Conservation (phyloP, 805 yeast species). For the Priceomyces castillae region DNA sequence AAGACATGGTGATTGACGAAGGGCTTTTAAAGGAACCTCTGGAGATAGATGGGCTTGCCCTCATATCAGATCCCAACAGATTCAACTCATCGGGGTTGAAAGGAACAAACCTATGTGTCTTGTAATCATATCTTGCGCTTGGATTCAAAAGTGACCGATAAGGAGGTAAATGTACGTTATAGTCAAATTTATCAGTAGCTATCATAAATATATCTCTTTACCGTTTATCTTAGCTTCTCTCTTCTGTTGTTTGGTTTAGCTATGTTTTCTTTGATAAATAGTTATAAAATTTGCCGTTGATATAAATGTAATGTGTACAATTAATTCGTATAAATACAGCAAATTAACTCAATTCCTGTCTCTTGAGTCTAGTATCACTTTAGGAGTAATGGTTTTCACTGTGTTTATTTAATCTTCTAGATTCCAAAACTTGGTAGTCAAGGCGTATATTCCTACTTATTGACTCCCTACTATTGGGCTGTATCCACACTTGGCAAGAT, state of each 20-base stretch:
- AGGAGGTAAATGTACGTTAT: conserved; percentile 43
- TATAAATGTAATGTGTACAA: too few relatives aligned
- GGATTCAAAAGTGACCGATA: conserved; percentile 54
- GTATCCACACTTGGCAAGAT: background rate
- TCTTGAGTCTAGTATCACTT: background rate
- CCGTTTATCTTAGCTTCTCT: background rate
- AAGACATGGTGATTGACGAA: conserved; percentile 42
- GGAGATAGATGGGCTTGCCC: conserved; percentile 2
- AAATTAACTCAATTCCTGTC: background rate
- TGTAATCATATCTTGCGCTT: conserved; percentile 48
- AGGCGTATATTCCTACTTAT: background rate
- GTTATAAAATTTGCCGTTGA: too few relatives aligned
- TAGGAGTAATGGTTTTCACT: too few relatives aligned
- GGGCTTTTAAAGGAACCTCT: conserved; percentile 1
- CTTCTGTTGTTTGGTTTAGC: too few relatives aligned
- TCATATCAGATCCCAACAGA: conserved; percentile 8
- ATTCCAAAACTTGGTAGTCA: too few relatives aligned
- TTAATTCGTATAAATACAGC: background rate
- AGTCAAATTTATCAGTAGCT: conserved; percentile 15
- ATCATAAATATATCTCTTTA: conserved; percentile 6
- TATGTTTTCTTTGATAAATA: too few relatives aligned
- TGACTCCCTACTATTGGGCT: too few relatives aligned
- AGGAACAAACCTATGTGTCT: conserved; percentile 42
- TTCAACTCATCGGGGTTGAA: conserved; percentile 32
- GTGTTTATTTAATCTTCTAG: too few relatives aligned